Evolutionary conservation across 148 eudicot genomes (phyloP).

Genomic region (Rhododendron henanense): DNA sequence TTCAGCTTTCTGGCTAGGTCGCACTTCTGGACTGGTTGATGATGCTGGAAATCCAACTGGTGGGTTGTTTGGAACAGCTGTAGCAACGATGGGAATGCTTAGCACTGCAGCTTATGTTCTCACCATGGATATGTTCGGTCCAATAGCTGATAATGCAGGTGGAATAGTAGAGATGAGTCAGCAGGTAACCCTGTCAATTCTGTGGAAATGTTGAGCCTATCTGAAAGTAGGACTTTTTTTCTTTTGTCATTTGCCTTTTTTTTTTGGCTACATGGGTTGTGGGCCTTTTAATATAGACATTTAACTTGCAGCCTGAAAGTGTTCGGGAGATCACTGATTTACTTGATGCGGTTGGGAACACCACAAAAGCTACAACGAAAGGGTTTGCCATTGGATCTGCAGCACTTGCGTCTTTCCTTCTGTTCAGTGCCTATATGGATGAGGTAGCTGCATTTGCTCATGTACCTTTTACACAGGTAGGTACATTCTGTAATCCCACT

Average conservation of each 20-base stretch:
- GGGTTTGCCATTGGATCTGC: constrained; percentile 99
- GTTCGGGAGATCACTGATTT: constrained; percentile 95
- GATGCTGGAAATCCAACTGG: constrained; percentile 93
- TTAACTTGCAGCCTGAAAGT: constrained; percentile 78
- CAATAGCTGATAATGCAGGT: constrained; percentile 99
- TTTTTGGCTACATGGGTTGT: constrained; percentile 8
- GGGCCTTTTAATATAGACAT: constrained; percentile 3
- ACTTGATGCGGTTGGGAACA: constrained; percentile 98
- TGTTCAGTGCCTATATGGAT: constrained; percentile 99
- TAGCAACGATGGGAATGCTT: constrained; percentile 99
- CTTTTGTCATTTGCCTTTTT: neutral
- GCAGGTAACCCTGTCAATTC: constrained; percentile 53
- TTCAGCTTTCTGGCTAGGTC: constrained; percentile 97
- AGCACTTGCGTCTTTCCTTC: constrained; percentile 97
- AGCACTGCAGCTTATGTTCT: constrained; percentile 99
- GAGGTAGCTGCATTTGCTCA: constrained; percentile 88
- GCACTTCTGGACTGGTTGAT: constrained; percentile 85
- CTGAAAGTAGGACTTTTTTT: neutral
- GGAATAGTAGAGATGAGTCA: constrained; percentile 99
- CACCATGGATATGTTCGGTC: constrained; percentile 99
- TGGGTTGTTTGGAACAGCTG: constrained; percentile 98
- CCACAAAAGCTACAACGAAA: constrained; percentile 98
- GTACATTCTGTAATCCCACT: constrained; percentile 17
- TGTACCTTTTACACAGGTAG: constrained; percentile 70
- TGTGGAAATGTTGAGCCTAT: constrained; percentile 10